phyloP scores from a whole-genome alignment of 2,329 filamentous ascomycete species.

The Aspergillus arachidicola region DNA sequence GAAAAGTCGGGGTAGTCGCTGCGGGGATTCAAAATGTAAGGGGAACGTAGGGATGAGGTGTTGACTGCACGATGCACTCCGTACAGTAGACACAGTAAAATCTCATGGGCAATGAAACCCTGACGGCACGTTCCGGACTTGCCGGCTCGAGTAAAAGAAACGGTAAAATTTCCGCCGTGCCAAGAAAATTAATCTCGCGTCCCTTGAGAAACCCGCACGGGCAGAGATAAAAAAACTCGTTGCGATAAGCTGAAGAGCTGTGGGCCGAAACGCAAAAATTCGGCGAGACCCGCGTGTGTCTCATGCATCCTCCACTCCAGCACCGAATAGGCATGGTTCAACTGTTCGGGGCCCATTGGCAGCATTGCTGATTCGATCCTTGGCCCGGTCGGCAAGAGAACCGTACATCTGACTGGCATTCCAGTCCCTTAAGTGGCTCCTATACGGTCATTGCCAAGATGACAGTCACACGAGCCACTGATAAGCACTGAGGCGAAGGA shows the following conservation, averaged over 20 bases:
- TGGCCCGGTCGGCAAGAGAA: slow-evolving; percentile 10
- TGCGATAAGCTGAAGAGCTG: background rate
- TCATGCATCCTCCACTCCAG: background rate
- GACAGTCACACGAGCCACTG: slow-evolving; percentile 12
- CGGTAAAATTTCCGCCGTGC: background rate
- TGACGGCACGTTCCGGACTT: background rate
- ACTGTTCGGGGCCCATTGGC: background rate
- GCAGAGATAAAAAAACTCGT: background rate
- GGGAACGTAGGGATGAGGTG: background rate
- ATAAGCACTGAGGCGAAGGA: slow-evolving; percentile 15
- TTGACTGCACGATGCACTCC: background rate
- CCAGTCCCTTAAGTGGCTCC: slow-evolving; percentile 7
- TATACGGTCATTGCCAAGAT: slow-evolving; percentile 7
- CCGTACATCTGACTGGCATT: background rate
- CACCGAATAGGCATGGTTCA: background rate
- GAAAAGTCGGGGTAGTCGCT: slow-evolving; percentile 11
- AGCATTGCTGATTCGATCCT: slow-evolving; percentile 13
- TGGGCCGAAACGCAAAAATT: background rate
- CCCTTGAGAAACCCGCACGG: background rate
- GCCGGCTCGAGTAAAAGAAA: background rate
- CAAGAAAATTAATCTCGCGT: slow-evolving; percentile 2
- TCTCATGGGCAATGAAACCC: background rate
- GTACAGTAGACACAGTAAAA: background rate
- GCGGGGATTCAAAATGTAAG: background rate
- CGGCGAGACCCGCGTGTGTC: slow-evolving; percentile 17